Base-by-base conservation (phyloP, 805 yeast genomes). In the Saccharomycopsis sp. region DNA sequence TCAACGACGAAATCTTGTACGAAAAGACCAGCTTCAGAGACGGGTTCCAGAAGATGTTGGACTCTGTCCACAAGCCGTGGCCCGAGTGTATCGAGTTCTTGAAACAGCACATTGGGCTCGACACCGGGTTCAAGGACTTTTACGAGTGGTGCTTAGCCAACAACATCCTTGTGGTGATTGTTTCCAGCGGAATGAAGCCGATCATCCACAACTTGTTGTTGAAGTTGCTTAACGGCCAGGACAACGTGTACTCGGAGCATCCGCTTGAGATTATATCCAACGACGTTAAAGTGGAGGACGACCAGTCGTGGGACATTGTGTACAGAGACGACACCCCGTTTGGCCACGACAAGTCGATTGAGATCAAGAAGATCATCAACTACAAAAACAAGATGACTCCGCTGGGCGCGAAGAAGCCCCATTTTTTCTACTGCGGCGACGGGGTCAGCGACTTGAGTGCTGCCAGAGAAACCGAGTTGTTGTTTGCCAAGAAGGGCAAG, bases 361-460 rank as follows among this genome's bases (percentile, higher is more conserved):
- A 92, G 21, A 89, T 92, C 52, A 69, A 73, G 42, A 38, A 47
- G 27, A 47, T 67, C 68, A 38, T 68, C 65, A 48, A 41, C 51
- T 40, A 36, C 49, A 47, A 47, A 30, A 42, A 42, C 40, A 57
- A 57, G 17, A 63, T 56, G 58, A 53, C 43, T 47, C 54, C 48
- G 41, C 57, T 46, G 48, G 61, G 49, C 18, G 47, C 57, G 8
- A 57, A 58, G 16, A 58, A 53, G 3, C 12, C 32, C 5, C 65
- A 67, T 30, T 69, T 86, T 52, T 85, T 89, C 59, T 92, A 92
- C 67, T 84, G 95, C 55, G 99, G 99, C 45, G 99, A 92, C 59
- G 99, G 99, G 49, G 96, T 92, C 23, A 80, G 94, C 34, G 99
- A 92, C 60, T 67, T 92, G 52, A 75, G 86, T 43, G 98, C 98